These are phyloP conservation scores for Aspergillus panamensis DNA, from an alignment of 495 filamentous ascomycete species.

Conservation along the genomic window DNA sequence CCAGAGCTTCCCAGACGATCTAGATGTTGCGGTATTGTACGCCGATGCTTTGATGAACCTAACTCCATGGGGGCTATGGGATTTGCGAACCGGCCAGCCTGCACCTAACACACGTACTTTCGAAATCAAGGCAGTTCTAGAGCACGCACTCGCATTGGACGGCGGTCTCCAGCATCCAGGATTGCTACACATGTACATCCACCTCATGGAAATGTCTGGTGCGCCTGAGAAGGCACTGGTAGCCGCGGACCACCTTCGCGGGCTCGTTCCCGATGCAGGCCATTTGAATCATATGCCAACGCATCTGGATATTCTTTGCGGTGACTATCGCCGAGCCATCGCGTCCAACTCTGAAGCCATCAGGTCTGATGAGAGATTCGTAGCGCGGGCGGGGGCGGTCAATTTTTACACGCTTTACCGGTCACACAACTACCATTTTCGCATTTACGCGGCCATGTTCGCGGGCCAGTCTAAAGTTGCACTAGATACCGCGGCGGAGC, in stretches of 20 bases:
- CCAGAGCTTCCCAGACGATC: conserved; percentile 47
- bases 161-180: conserved; percentile 54
- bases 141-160: conserved; percentile 44
- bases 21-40: conserved; percentile 60
- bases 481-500: conserved; percentile 48
- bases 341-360: conserved; percentile 62
- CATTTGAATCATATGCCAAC: conserved; percentile 73
- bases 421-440: conserved; percentile 63
- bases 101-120: conserved; percentile 51
- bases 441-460: conserved; percentile 70
- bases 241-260: conserved; percentile 56
- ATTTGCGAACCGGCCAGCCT: conserved; percentile 55
- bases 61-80: conserved; percentile 66
- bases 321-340: conserved; percentile 61
- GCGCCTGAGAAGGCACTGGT: conserved; percentile 56
- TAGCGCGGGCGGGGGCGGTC: conserved; percentile 45
- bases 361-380: conserved; percentile 56
- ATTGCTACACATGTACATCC: conserved; percentile 66
- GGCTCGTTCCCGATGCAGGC: conserved; percentile 61
- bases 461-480: conserved; percentile 55
- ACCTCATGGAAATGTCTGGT: conserved; percentile 70
- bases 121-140: conserved; percentile 54
- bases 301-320: conserved; percentile 64
- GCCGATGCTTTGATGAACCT: conserved; percentile 68
- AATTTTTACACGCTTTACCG: conserved; percentile 70